Base-by-base conservation (phyloP, 805 yeast genomes). In the Komagataella ulmi region DNA sequence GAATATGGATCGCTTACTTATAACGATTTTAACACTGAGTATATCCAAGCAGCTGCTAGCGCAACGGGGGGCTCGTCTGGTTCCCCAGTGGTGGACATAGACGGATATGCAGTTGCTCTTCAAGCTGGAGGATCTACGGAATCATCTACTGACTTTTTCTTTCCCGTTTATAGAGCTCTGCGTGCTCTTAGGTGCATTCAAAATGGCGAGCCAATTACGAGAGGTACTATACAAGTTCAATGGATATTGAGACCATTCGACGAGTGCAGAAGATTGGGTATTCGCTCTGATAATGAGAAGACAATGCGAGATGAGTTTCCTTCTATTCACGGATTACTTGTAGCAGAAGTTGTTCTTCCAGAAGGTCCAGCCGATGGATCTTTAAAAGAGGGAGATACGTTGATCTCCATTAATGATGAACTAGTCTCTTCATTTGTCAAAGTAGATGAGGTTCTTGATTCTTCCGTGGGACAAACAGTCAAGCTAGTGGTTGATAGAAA, bases 61-160 rank as follows among this genome's bases (percentile, higher is more conserved):
- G 96, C 97, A 0, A 84, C 95, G 17, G 97, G 97, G 30, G 97
- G 97, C 2, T 88, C 96, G 3, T 83, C 93, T 49, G 97, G 97
- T 7, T 88, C 96, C 3, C 97, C 97, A 0, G 97, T 90, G n/a
- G 95, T 90, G 2, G 84, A 88, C 64, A 80, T 84, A 47, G 83
- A 85, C 58, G 97, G 97, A 2, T 67, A 80, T 60, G 96, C 91
- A 0, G 87, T 90, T 17, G 97, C 97, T 0, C 69, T 90, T 50
- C 96, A 88, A 66, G 97, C 97, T 1, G 97, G 97, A 61, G 97
- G 97, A 2, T 79, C 86, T 6, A 78, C 89, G 1, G 93, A 86
- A 57, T 90, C 96, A 1, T 87, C 97, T 0, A 90, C 97, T 0
- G 97, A 90, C 68, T 90, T 87, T 69, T 90, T 90, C 62, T 67